phyloP scores from a whole-genome alignment of 2,329 filamentous ascomycete genomes.

The Aspergillus piperis region DNA sequence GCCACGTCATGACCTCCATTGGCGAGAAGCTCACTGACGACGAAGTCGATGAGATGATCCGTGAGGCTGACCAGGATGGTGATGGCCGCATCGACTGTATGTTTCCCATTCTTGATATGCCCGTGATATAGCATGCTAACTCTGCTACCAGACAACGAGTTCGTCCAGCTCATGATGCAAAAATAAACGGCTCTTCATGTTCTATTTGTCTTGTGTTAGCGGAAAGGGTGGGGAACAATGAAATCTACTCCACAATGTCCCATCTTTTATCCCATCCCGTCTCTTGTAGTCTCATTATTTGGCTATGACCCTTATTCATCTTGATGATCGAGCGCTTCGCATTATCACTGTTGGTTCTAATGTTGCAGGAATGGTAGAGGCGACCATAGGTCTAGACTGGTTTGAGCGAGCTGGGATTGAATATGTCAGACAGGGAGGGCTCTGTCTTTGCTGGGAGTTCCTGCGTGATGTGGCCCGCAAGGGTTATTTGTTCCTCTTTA shows the following conservation, averaged over 20 bases:
- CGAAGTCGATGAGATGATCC: constrained; percentile 91
- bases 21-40: constrained; percentile 89
- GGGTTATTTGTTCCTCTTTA: background rate
- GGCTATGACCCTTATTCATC: constrained; percentile 22
- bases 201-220: constrained; percentile 33
- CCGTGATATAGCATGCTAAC: constrained; percentile 27
- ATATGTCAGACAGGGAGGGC: background rate
- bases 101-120: constrained; percentile 32
- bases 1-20: constrained; percentile 90
- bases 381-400: background rate
- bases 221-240: constrained; percentile 29
- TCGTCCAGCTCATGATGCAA: constrained; percentile 95
- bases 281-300: constrained; percentile 32
- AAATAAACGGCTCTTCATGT: constrained; percentile 61
- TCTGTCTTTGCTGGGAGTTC: background rate
- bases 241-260: constrained; percentile 24
- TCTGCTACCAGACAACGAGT: constrained; percentile 72
- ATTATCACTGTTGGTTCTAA: constrained; percentile 14
- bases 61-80: constrained; percentile 85
- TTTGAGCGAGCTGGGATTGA: background rate
- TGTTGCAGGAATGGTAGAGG: constrained; percentile 8
- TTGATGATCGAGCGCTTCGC: constrained; percentile 15
- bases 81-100: constrained; percentile 86
- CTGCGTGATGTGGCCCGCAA: background rate
- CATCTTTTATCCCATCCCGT: constrained; percentile 26